Evolutionary conservation across 2,329 filamentous ascomycete species (phyloP), one percentile per base, ranked within the genome.

Genomic region (Ascochyta clinopodiicola): DNA sequence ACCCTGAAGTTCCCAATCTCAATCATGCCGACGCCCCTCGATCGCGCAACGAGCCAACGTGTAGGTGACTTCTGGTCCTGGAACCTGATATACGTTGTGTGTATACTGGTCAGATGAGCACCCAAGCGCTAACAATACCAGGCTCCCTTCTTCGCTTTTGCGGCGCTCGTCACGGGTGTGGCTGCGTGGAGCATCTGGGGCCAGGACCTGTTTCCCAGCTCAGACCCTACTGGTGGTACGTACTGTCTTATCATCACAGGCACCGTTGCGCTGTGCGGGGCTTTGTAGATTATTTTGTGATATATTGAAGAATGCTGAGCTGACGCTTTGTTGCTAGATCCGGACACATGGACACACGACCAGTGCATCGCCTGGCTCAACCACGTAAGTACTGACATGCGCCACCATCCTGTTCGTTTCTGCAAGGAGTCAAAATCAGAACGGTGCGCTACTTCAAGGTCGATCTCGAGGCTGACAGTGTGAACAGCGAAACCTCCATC

Each of bases 181-280:
- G 89, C 92, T 15, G 86, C 86, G 37, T 96, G 90, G 88, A 84
- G 86, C 17, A 94, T 97, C 66, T 96, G 90, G 88, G 92, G 92
- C 52, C 83, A 86, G 48, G 91, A 94, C 60, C 84, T 97, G 69
- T 96, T 97, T 68, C 93, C 93, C 0, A 76, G 84, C 3, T 80
- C 87, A 62, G 92, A 96, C 71, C 92, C 93, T n/a, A 90, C 80
- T 25, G 92, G 92, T 57, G 84, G 91, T 79, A 86, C 79, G 67
- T 63, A 38, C 19, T 10, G 10, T 17, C n/a, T 35, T 17, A 3
- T 17, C n/a, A 2, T 9, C 6, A 5, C 15, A 35, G 5, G n/a
- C 17, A 8, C 6, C 29, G 1, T 35, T n/a, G 32, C 9, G 15
- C n/a, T 17, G 6, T 35, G 32, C 32, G 32, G 8, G 1, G n/a